Evolutionary conservation across 306 rosid species (phyloP), one percentile per base, ranked within the genome.

Genomic region (Oemleria cerasiformis): DNA sequence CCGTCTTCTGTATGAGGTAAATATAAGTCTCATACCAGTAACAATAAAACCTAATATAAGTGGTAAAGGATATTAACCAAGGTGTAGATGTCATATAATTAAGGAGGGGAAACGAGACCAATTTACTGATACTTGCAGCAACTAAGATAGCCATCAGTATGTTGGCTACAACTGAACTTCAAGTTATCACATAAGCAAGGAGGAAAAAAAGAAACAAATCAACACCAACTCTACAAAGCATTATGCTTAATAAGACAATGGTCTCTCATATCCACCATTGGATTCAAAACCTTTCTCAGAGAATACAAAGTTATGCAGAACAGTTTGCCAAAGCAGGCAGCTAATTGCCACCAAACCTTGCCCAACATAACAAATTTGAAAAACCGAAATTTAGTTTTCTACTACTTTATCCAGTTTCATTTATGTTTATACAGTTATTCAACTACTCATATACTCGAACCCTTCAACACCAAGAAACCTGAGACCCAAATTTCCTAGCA

Each of bases 341-440:
- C 45, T 41, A 17, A 19, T 57, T 20, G 42, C 67, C 50, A 67
- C 25, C 51, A 30, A 19, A 44, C 34, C 56, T 8, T 54, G 10
- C 61, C 80, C 64, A 70, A 17, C 44, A 44, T 65, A 8, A 60
- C 9, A 68, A 21, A 40, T 48, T 48, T 15, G 11, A n/a, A 19
- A 21, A 70, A 30, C 13, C 40, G 30, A 19, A 3, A 11, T 20
- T 53, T 13, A 42, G 4, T 38, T 47, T 8, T 49, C 38, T 34
- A 19, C 47, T 12, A 36, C 20, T 19, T n/a, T 11, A 16, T 25
- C 19, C 13, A 3, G 30, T 2, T 19, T n/a, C 3, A 39, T 55
- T 30, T 5, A 30, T n/a, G 25, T 49, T 17, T 9, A 10, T 47
- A 12, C 65, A 15, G 49, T 61, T 21, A 8, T 38, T 72, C 62